Conservation (phyloP, 2,329 filamentous ascomycete genomes). For the Botrytis galanthina region DNA sequence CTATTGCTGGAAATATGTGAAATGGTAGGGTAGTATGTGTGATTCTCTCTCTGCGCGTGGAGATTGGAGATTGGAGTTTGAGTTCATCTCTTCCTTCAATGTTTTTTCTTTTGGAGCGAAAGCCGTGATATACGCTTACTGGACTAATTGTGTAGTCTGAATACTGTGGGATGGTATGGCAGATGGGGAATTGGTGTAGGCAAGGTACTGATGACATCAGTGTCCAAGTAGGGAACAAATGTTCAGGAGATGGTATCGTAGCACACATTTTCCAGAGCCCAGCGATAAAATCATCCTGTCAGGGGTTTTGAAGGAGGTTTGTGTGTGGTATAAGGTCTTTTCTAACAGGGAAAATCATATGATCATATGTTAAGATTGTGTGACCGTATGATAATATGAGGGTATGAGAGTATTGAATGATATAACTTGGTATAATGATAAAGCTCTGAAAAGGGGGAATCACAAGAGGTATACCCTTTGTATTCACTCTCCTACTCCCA, state of each 20-base stretch:
- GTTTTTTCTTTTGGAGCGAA: neutral
- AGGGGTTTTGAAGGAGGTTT: no score
- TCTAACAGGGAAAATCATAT: no score
- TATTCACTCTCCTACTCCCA: no score
- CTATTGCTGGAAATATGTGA: neutral
- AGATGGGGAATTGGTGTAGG: neutral
- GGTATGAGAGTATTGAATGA: no score
- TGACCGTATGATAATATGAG: no score
- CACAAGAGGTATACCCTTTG: no score
- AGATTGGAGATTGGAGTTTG: neutral
- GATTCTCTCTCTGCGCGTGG: neutral
- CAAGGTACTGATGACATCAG: neutral
- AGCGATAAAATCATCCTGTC: no score
- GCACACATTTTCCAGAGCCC: neutral
- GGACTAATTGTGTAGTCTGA: neutral
- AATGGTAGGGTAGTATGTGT: neutral
- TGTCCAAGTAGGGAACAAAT: neutral
- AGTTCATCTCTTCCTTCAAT: neutral
- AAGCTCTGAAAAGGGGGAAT: no score
- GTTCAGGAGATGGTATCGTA: neutral
- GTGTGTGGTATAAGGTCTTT: no score
- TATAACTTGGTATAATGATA: no score
- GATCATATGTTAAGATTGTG: no score
- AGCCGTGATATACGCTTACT: rapidly evolving
- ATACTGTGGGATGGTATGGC: neutral